Percentiles rank a stretch among this genome's conserved stretches.
phyloP scores from a whole-genome alignment of 768 basidiomycete genomes.

The Auriscalpium vulgare region DNA sequence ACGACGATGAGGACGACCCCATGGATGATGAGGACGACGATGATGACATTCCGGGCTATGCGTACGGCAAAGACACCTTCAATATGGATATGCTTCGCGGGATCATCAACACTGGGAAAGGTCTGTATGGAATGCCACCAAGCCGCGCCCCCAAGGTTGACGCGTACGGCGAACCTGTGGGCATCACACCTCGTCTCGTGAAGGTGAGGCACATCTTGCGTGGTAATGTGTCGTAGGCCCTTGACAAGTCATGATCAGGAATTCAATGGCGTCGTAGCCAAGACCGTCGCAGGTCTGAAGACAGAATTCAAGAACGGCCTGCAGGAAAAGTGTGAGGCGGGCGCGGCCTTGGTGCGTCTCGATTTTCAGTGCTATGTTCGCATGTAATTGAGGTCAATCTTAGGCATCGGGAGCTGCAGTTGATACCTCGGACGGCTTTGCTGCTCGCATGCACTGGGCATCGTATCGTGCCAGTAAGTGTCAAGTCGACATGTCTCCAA shows the following conservation, averaged over 20 bases:
- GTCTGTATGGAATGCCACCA: not conserved
- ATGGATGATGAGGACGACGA: constrained; percentile 9
- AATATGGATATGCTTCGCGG: not conserved
- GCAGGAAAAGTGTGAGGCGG: constrained; percentile 48
- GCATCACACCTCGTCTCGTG: constrained; percentile 38
- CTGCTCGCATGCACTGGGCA: constrained; percentile 48
- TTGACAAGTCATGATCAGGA: constrained; percentile 26
- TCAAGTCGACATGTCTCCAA: not conserved
- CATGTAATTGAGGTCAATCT: not conserved
- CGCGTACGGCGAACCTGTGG: constrained; percentile 31
- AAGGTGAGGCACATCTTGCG: constrained; percentile 22
- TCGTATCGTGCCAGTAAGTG: constrained; percentile 51
- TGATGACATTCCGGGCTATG: not conserved
- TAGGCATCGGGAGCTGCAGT: constrained; percentile 38
- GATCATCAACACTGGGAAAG: not conserved
- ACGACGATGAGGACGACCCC: constrained; percentile 19
- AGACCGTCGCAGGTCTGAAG: constrained; percentile 39
- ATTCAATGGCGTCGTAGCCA: constrained; percentile 37
- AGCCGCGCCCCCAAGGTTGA: constrained; percentile 33
- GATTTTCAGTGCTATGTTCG: not conserved
- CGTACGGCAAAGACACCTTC: constrained; percentile 17
- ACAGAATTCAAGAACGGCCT: constrained; percentile 43
- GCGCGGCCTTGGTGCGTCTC: constrained; percentile 38
- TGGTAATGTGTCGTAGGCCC: not conserved
- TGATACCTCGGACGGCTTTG: constrained; percentile 40